phyloP scores from a whole-genome alignment of 2,329 filamentous ascomycete species.

The Cercospora citrullina region DNA sequence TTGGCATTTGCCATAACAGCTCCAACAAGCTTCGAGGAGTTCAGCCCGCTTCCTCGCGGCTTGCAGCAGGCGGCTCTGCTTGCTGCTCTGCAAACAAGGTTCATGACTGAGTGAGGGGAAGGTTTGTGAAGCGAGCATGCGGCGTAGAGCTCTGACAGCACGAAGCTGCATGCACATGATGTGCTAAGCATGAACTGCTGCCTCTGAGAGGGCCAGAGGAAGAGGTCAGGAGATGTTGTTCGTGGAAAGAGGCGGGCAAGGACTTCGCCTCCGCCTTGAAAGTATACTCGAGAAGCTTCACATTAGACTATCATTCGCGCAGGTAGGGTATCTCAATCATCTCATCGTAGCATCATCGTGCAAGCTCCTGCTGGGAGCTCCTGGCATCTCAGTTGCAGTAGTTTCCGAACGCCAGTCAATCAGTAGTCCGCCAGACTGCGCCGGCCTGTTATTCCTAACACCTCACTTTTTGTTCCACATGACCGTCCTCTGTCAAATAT shows the following conservation, averaged over 20 bases:
- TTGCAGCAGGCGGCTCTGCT: conserved; percentile 11
- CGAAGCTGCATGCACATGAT: conserved; percentile 8
- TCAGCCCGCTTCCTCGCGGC: conserved; percentile 1
- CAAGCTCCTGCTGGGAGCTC: neutral
- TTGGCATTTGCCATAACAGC: neutral
- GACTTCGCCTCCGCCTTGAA: neutral
- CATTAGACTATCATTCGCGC: neutral
- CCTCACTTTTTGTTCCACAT: neutral
- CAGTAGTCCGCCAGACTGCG: neutral
- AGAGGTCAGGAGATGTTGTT: conserved; percentile 11
- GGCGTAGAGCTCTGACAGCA: conserved; percentile 3
- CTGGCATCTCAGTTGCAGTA: neutral
- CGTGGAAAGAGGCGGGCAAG: neutral
- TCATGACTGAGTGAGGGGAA: conserved; percentile 14
- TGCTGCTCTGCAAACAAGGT: conserved; percentile 14
- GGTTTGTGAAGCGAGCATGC: conserved; percentile 15
- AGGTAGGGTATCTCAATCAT: conserved; percentile 12
- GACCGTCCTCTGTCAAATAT: neutral
- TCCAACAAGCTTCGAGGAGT: conserved; percentile 5
- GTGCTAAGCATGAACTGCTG: neutral
- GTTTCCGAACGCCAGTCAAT: neutral
- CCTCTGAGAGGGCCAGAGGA: neutral
- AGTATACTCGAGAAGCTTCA: neutral
- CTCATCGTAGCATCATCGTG: neutral
- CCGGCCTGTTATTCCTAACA: conserved; percentile 3